Percentiles rank a stretch among this genome's conserved stretches.
Evolutionary conservation across 2,329 filamentous ascomycete species (phyloP).

Genomic region (Fusarium transvaalense): DNA sequence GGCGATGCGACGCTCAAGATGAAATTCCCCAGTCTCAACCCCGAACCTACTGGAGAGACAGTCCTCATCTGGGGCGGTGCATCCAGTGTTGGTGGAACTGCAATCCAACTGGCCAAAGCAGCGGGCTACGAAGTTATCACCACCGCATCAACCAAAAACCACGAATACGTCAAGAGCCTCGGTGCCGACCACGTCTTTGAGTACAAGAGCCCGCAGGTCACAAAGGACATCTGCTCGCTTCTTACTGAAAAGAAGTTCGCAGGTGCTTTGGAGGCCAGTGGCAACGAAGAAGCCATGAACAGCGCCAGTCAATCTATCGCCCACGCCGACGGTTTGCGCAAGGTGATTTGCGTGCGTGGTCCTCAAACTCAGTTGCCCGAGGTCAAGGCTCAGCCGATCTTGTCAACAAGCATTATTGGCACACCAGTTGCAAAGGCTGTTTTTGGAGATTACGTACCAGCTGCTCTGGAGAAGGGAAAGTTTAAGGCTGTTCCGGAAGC

Average conservation of each 20-base stretch:
- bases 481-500: slow-evolving; percentile 30
- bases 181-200: slow-evolving; percentile 61
- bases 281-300: slow-evolving; percentile 17
- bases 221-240: slow-evolving; percentile 29
- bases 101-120: slow-evolving; percentile 59
- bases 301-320: slow-evolving; percentile 11
- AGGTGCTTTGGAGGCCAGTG: slow-evolving; percentile 25
- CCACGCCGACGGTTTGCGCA: slow-evolving; percentile 23
- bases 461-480: slow-evolving; percentile 21
- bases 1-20: slow-evolving; percentile 22
- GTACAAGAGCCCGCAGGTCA: slow-evolving; percentile 52
- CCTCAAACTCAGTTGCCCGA: neutral
- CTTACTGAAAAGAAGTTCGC: slow-evolving; percentile 11
- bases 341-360: slow-evolving; percentile 24
- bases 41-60: neutral
- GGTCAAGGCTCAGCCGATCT: slow-evolving; percentile 10
- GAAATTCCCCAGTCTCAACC: slow-evolving; percentile 12
- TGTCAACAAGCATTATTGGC: slow-evolving; percentile 20
- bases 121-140: slow-evolving; percentile 61
- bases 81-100: slow-evolving; percentile 59
- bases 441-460: slow-evolving; percentile 27
- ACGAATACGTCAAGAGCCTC: slow-evolving; percentile 57
- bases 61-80: slow-evolving; percentile 62
- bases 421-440: slow-evolving; percentile 32
- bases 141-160: slow-evolving; percentile 58